Conservation (phyloP, 1,284 basidiomycete species). For the Ustilago bromivora region DNA sequence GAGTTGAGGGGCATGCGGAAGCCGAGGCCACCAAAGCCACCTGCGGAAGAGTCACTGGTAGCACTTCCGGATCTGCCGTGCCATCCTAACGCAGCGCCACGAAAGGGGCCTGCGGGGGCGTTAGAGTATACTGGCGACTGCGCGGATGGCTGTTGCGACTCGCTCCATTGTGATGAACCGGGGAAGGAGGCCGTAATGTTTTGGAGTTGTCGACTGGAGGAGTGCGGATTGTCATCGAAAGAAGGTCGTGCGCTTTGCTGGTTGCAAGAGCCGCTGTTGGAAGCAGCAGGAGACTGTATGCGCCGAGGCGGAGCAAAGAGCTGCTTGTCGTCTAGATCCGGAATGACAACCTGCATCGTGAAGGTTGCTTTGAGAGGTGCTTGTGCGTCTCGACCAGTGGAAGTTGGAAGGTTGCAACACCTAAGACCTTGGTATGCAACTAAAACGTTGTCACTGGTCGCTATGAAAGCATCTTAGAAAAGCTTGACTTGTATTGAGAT, state of each 20-base stretch:
- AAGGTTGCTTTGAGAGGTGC: neutral
- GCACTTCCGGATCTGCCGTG: constrained; percentile 49
- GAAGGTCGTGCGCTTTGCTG: constrained; percentile 19
- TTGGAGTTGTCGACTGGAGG: constrained; percentile 46
- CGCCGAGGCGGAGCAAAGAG: constrained; percentile 40
- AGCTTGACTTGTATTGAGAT: neutral
- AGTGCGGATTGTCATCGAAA: constrained; percentile 31
- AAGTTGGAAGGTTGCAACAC: neutral
- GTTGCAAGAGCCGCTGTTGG: constrained; percentile 19
- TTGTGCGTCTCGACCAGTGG: neutral
- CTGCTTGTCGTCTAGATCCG: constrained; percentile 65
- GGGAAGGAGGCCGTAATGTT: constrained; percentile 30
- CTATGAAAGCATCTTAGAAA: neutral
- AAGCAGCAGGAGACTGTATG: constrained; percentile 32
- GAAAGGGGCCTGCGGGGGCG: constrained; percentile 41
- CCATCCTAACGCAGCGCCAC: constrained; percentile 48
- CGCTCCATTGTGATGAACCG: constrained; percentile 14
- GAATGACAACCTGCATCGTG: constrained; percentile 65
- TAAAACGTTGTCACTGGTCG: neutral
- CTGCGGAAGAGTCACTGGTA: constrained; percentile 52
- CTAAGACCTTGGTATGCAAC: neutral
- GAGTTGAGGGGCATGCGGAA: constrained; percentile 26
- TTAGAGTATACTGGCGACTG: constrained; percentile 39
- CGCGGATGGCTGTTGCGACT: constrained; percentile 23
- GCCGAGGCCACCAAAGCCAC: constrained; percentile 43